Evolutionary conservation across 768 basidiomycete genomes (phyloP).

Genomic region (Lactarius tabidus): DNA sequence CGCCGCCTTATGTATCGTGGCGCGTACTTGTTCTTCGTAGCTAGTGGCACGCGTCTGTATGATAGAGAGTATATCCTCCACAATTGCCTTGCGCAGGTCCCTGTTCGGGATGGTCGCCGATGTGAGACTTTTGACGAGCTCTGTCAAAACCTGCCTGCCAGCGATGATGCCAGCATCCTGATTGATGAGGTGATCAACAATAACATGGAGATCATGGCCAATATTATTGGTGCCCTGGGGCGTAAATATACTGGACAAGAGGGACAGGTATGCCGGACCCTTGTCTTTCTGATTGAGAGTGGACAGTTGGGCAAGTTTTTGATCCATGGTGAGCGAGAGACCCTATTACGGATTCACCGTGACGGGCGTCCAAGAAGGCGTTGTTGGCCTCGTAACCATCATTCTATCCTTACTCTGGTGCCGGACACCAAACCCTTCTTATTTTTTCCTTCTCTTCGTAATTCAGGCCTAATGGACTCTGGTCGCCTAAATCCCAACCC

Average conservation of each 20-base stretch:
- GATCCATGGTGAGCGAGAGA: slow-evolving; percentile 47
- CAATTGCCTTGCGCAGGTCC: slow-evolving; percentile 63
- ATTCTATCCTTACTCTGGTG: slow-evolving; percentile 3
- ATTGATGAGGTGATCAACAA: slow-evolving; percentile 79
- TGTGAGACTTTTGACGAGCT: slow-evolving; percentile 68
- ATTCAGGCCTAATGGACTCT: slow-evolving; percentile 39
- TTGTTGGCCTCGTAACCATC: slow-evolving; percentile 15
- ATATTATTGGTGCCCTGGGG: slow-evolving; percentile 44
- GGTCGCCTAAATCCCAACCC: slow-evolving; percentile 29
- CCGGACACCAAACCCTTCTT: slow-evolving; percentile 6
- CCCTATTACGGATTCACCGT: neutral
- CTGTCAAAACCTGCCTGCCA: slow-evolving; percentile 80
- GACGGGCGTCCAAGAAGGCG: neutral
- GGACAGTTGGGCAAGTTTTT: slow-evolving; percentile 57
- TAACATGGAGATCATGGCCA: slow-evolving; percentile 55
- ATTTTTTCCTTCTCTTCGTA: slow-evolving; percentile 32
- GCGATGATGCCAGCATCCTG: slow-evolving; percentile 84
- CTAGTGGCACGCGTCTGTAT: slow-evolving; percentile 80
- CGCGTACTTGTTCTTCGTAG: slow-evolving; percentile 89
- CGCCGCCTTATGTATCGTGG: neutral
- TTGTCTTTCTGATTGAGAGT: slow-evolving; percentile 81
- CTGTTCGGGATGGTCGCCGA: slow-evolving; percentile 50
- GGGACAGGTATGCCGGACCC: slow-evolving; percentile 63
- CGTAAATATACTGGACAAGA: slow-evolving; percentile 64
- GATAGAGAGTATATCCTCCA: slow-evolving; percentile 67